Evolutionary conservation across 805 yeast genomes (phyloP), one percentile per base, ranked within the genome.

Genomic region (Pichia exigua): DNA sequence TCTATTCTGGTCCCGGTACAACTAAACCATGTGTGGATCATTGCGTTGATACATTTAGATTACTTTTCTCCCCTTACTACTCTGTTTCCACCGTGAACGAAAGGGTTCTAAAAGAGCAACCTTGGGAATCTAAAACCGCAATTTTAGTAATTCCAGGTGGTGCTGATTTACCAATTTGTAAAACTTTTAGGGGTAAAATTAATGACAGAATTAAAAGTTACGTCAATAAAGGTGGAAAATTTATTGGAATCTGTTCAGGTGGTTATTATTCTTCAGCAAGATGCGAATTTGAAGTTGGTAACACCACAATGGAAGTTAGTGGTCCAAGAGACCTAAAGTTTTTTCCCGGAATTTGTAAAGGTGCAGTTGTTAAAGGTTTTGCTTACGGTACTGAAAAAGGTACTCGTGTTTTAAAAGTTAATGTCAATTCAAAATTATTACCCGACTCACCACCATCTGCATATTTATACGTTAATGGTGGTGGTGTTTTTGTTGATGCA

Each of bases 101-200:
- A 18, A 65, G 69, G 17, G 78, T 85, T 0, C 63, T 94, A 20
- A 67, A 77, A 48, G 76, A 79, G 24, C 97, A 94, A 61, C 97
- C 99, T 0, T 94, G 99, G 99, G 76, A 77, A 56, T 61, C 78
- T 9, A 87, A 87, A 61, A 87, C 97, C 0, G 72, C 95, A 0
- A 71, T 87, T 56, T 63, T 94, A 43, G 96, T 90, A 1, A 66
- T 94, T 27, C 99, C 99, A 0, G 99, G 99, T 4, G 99, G 99
- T 9, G 97, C 98, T 0, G 99, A 94, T 64, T 70, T 89, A 47
- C 97, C 97, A 0, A 80, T 84, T 58, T 87, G 96, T 56, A 72
- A 75, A 48, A 79, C 76, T 4, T 75, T 95, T 56, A 82, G 85
- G 61, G 92, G 95, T 1, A 68, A 67, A 1, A 88, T 90, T 0